phyloP scores from a whole-genome alignment of 1,139 yeast species.

The Wickerhamiella infanticola region DNA sequence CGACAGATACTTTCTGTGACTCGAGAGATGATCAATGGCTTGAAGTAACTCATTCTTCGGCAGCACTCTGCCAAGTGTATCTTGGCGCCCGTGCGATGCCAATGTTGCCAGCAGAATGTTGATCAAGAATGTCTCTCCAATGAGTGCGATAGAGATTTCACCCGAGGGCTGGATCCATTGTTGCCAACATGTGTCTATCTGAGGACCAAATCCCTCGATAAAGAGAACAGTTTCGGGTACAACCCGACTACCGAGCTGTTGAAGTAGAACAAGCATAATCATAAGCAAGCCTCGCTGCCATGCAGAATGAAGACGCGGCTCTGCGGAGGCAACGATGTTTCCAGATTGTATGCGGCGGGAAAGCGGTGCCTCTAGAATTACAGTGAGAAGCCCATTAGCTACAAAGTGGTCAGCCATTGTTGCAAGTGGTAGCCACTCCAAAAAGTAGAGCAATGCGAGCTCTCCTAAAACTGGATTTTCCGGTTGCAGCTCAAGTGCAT shows the following conservation, averaged over 20 bases:
- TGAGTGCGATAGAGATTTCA: constrained; percentile 45
- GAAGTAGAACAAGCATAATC: constrained; percentile 42
- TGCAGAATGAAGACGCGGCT: constrained; percentile 45
- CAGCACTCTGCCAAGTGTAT: background rate
- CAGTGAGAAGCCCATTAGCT: constrained; percentile 49
- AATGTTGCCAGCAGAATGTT: constrained; percentile 49
- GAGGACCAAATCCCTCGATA: constrained; percentile 47
- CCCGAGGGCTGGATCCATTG: constrained; percentile 58
- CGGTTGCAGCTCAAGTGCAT: constrained; percentile 36
- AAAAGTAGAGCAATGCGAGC: constrained; percentile 49
- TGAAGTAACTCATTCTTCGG: constrained; percentile 6
- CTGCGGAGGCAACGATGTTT: constrained; percentile 35
- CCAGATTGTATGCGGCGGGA: constrained; percentile 56
- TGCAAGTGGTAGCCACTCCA: constrained; percentile 50
- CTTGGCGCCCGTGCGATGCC: constrained; percentile 14
- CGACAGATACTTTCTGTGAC: constrained; percentile 73
- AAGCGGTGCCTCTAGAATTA: constrained; percentile 58
- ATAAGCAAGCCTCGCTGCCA: constrained; percentile 80
- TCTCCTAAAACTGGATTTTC: constrained; percentile 60
- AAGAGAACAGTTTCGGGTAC: constrained; percentile 54
- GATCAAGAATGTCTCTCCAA: constrained; percentile 72
- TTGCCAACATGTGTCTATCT: constrained; percentile 42
- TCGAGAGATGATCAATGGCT: constrained; percentile 33
- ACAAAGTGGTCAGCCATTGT: constrained; percentile 53
- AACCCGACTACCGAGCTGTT: constrained; percentile 47